Percentiles rank a stretch among this genome's conserved stretches.
phyloP scores from a whole-genome alignment of 2,329 filamentous ascomycete genomes.

The Phyllosticta capitalensis region DNA sequence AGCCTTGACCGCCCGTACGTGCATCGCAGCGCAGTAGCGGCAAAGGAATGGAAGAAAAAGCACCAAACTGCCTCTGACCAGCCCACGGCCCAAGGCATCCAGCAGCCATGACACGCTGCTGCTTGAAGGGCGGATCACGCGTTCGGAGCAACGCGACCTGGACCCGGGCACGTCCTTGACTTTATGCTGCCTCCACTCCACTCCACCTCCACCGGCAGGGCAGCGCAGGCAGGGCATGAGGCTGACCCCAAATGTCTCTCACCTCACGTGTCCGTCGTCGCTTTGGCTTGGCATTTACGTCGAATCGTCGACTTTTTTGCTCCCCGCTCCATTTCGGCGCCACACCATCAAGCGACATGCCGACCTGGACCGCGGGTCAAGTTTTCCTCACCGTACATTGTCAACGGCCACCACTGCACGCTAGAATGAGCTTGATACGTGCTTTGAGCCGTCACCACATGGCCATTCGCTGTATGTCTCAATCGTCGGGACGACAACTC shows the following conservation, averaged over 20 bases:
- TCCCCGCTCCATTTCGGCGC: neutral
- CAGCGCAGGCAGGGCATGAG: too few relatives aligned
- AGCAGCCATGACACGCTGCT: neutral
- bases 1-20: neutral
- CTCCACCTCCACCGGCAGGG: too few relatives aligned
- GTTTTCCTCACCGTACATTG: neutral
- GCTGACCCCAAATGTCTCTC: neutral
- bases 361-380: neutral
- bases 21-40: neutral
- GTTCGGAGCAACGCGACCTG: too few relatives aligned
- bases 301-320: too few relatives aligned
- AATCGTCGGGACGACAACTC: too few relatives aligned
- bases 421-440: too few relatives aligned
- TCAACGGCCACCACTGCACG: too few relatives aligned
- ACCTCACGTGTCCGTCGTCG: neutral
- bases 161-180: too few relatives aligned
- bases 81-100: neutral
- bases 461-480: too few relatives aligned
- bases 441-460: too few relatives aligned
- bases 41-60: neutral
- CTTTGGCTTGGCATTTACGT: too few relatives aligned
- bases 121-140: neutral
- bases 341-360: neutral
- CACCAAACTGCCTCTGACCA: neutral
- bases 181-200: too few relatives aligned